phyloP scores from a whole-genome alignment of 2,329 filamentous ascomycete genomes.

The Dryadomyces quercivorus region DNA sequence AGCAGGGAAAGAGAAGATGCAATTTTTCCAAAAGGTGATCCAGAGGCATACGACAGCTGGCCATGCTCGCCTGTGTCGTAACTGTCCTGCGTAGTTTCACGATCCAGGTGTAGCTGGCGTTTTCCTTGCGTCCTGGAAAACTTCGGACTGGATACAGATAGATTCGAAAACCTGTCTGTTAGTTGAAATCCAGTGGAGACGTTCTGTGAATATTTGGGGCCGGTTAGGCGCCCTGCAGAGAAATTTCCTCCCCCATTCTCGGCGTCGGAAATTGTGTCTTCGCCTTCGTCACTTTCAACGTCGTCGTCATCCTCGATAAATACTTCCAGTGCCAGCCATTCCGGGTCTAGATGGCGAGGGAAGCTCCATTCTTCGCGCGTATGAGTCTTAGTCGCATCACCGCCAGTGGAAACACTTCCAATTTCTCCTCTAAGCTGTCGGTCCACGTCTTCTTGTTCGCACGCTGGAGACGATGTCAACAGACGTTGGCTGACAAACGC shows the following conservation, averaged over 20 bases:
- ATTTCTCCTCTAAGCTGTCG: constrained; percentile 30
- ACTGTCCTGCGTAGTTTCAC: too few relatives aligned
- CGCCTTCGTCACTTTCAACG: constrained; percentile 36
- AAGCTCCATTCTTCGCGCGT: constrained; percentile 37
- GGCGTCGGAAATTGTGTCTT: background rate
- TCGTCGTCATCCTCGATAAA: constrained; percentile 45
- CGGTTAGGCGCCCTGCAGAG: too few relatives aligned
- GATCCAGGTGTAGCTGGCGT: background rate
- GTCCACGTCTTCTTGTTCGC: constrained; percentile 33
- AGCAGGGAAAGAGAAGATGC: constrained; percentile 58
- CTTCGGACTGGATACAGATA: constrained; percentile 21
- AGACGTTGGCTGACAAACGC: background rate
- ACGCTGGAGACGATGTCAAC: constrained; percentile 12
- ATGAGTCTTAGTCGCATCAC: background rate
- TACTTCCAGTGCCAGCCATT: constrained; percentile 87
- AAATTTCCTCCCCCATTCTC: background rate
- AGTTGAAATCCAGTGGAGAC: background rate
- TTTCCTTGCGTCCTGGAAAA: background rate
- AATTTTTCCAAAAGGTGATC: constrained; percentile 39
- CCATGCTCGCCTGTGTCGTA: background rate
- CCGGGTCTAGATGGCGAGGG: constrained; percentile 66
- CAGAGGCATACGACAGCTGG: constrained; percentile 20
- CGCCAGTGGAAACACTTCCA: background rate
- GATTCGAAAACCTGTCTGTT: constrained; percentile 16
- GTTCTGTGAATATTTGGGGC: too few relatives aligned